Percentiles rank a stretch among this genome's conserved stretches.
These are phyloP conservation scores for Calvatia gigantea DNA, from an alignment of 768 basidiomycete genomes.

Conservation along the genomic window DNA sequence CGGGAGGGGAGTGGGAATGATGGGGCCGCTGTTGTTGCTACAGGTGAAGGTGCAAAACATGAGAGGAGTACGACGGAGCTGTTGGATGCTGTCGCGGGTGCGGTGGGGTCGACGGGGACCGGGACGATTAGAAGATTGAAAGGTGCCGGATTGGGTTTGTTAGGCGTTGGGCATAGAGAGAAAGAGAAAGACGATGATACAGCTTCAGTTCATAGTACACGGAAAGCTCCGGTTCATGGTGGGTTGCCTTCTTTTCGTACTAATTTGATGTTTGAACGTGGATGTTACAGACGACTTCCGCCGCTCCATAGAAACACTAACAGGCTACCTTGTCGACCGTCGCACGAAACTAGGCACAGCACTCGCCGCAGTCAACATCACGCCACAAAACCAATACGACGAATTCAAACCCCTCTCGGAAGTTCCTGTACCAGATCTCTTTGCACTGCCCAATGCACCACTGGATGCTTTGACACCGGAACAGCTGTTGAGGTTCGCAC, in stretches of 20 bases:
- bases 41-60: conserved; percentile 15
- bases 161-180: conserved; percentile 22
- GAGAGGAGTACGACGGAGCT: conserved; percentile 26
- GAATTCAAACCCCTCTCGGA: conserved; percentile 68
- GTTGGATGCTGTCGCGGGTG: conserved; percentile 22
- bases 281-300: conserved; percentile 48
- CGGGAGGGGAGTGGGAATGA: conserved; percentile 15
- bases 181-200: conserved; percentile 60
- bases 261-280: not conserved
- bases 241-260: conserved; percentile 1
- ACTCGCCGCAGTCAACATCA: conserved; percentile 65
- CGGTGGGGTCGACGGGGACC: not conserved
- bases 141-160: conserved; percentile 48
- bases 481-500: conserved; percentile 83
- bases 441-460: conserved; percentile 73
- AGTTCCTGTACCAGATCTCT: conserved; percentile 69
- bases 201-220: conserved; percentile 41
- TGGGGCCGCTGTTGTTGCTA: too few relatives aligned
- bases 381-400: conserved; percentile 64
- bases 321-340: conserved; percentile 85
- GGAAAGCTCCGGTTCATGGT: conserved; percentile 32
- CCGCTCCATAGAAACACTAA: conserved; percentile 81
- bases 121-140: conserved; percentile 39
- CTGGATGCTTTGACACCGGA: conserved; percentile 72
- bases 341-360: conserved; percentile 83